Evolutionary conservation across 345 rosid genomes (phyloP), one percentile per base, ranked within the genome.

Genomic region (Eucalyptus leucophloia): DNA sequence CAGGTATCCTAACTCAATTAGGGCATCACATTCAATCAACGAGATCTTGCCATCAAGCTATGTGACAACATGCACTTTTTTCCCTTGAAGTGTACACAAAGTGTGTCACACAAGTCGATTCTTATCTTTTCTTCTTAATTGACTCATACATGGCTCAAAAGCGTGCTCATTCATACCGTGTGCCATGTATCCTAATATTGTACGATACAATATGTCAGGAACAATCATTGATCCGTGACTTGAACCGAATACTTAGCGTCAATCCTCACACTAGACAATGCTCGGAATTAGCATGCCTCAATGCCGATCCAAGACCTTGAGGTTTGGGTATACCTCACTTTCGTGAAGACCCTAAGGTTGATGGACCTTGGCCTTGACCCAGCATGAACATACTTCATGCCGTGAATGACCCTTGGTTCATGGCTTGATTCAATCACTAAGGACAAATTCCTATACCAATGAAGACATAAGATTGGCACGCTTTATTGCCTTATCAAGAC

Each of bases 221-320:
- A 53, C 2, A 0, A 53, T 19, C 24, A 1, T 53, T 53, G 58
- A 53, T 19, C 1, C 0, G 5, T 53, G 58, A 53, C 58, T 19
- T 53, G 5, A 53, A 53, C 2, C 2, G 5, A 19, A 53, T 53
- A 19, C 58, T 19, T 53, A 53, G 58, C 5, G 2, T 53, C 2
- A 0, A 53, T 53, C 58, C 58, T 53, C 58, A 53, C 58, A 53
- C 0, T 0, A 0, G 24, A 53, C 58, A 53, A 53, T 53, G 24
- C 58, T 53, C 0, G 0, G 0, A 53, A 19, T 0, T 2, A 1
- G 10, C 58, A 53, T 0, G 0, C 5, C 58, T 53, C 9, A 51
- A 51, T 51, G 23, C 4, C 23, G 1, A 51, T 51, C 58, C 58
- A 53, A 53, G 58, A 53, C 58, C 58, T 53, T 19, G 5, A 19